Base-by-base conservation (phyloP, 306 rosid genomes). In the Inga leiocalycina region DNA sequence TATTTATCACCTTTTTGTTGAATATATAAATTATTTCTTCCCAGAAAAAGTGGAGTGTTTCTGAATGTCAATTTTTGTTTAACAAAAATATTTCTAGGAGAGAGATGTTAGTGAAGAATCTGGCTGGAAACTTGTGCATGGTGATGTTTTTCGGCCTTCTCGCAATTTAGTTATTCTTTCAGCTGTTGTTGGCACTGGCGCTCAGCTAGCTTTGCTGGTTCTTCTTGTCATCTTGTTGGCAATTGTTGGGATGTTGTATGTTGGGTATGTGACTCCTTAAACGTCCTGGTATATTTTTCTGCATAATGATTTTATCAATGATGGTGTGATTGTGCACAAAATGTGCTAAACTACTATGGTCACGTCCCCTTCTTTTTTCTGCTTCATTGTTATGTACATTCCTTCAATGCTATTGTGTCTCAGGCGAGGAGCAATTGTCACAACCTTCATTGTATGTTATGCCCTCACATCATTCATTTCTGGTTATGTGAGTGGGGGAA, bases 61-160 rank as follows among this genome's bases (percentile, higher is more conserved):
- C 74, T 69, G 81, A 78, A 72, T 65, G 57, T 76, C 16, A 73
- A 78, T 81, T 64, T 80, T 80, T 71, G 62, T 72, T 75, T 75
- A 70, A 72, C 69, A 35, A 51, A 57, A 81, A 85, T 74, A 11
- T 56, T 84, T 75, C 59, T 75, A 97, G 99, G 99, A 97, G 89
- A 92, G 99, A 87, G 99, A 97, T 87, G 99, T 94, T 13, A 97
- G 94, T 79, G 99, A 97, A 86, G 99, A 94, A 89, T 97, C 99
- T 89, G 99, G 99, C 72, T 97, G 99, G 99, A 97, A 97, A 88
- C 99, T 97, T 78, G 99, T 97, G 72, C 99, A 97, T 81, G 99
- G 99, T 82, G 99, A 97, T 89, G 99, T 97, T 90, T 97, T 97
- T 75, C 93, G 99, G 84, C 90, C 97, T 83, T 88, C 99, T 84